phyloP scores from a whole-genome alignment of 2,329 filamentous ascomycete species.

The Drechslerella dactyloides region DNA sequence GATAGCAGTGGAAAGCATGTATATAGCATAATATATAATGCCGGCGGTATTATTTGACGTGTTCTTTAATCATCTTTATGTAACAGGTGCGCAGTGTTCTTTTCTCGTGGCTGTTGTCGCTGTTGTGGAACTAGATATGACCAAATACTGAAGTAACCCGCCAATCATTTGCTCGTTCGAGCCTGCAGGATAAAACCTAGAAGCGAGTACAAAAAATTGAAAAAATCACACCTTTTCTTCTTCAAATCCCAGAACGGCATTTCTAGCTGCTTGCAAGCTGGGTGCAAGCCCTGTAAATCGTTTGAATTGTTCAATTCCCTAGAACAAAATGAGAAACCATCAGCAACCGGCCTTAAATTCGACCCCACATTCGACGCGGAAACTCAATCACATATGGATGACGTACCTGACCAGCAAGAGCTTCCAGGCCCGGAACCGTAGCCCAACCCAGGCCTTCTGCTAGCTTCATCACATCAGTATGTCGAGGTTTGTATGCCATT shows the following conservation, averaged over 20 bases:
- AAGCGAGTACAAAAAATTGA: not conserved
- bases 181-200: not conserved
- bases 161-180: constrained; percentile 27
- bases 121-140: constrained; percentile 23
- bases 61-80: not conserved
- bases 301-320: constrained; percentile 51
- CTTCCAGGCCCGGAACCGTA: constrained; percentile 85
- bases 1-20: not conserved
- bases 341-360: not conserved
- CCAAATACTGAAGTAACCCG: constrained; percentile 44
- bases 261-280: constrained; percentile 28
- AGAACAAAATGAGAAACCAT: constrained; percentile 2
- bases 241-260: constrained; percentile 37
- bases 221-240: constrained; percentile 22
- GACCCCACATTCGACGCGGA: not conserved
- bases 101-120: not conserved
- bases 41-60: not conserved
- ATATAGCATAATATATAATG: not conserved
- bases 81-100: not conserved
- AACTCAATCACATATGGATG: constrained; percentile 1
- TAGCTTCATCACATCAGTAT: constrained; percentile 83
- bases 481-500: constrained; percentile 92
- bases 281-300: constrained; percentile 48
- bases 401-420: constrained; percentile 77
- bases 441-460: constrained; percentile 79